A percentile compares a stretch with the other conserved stretches of the same genome.
Evolutionary conservation across 2,329 filamentous ascomycete genomes (phyloP).

Genomic region (Blastomyces gilchristii): DNA sequence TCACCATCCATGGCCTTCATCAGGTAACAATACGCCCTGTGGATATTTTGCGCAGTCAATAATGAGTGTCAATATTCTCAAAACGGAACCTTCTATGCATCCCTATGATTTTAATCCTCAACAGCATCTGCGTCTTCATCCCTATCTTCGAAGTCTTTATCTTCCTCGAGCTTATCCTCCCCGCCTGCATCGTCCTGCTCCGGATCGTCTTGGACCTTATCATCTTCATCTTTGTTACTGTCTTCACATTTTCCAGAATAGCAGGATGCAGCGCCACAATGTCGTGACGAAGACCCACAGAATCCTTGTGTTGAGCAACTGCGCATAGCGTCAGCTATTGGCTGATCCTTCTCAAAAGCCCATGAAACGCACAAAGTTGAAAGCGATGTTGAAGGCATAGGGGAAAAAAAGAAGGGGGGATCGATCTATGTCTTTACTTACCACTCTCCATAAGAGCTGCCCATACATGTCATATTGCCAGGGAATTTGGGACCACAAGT

Average conservation of each 20-base stretch:
- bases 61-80: not conserved
- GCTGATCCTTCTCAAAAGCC: not conserved
- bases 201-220: not conserved
- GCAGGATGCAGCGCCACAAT: slow-evolving; percentile 19
- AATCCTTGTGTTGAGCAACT: slow-evolving; percentile 17
- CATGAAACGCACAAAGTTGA: not conserved
- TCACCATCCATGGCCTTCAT: not conserved
- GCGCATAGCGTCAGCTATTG: not conserved
- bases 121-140: not conserved
- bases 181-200: not conserved
- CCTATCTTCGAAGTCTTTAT: not conserved
- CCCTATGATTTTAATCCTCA: not conserved
- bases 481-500: slow-evolving; percentile 5
- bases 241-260: slow-evolving; percentile 18
- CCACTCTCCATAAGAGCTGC: slow-evolving; percentile 12
- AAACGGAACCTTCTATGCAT: not conserved
- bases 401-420: no score
- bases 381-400: not conserved
- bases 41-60: not conserved
- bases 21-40: not conserved
- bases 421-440: slow-evolving; percentile 4
- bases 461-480: slow-evolving; percentile 8
- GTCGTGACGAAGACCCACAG: slow-evolving; percentile 16
- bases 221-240: not conserved
- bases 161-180: not conserved